Conservation (phyloP, 768 basidiomycete species). For the Tulasnella calospora region DNA sequence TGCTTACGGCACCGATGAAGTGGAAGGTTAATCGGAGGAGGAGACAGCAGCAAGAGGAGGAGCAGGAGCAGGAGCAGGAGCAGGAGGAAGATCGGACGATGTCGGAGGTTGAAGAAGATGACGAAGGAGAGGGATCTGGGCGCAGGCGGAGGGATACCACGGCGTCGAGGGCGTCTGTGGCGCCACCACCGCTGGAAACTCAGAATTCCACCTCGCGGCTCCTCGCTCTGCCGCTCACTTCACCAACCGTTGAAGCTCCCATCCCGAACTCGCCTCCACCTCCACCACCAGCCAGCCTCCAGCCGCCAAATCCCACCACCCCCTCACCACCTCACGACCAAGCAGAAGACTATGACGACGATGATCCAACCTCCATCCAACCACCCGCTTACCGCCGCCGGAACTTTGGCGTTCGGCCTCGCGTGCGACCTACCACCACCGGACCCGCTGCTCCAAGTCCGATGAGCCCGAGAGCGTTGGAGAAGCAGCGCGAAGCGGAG, state of each 20-base stretch:
- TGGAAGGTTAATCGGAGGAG: not conserved
- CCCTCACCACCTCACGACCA: not conserved
- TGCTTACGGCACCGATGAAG: not conserved
- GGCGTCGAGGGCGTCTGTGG: not conserved
- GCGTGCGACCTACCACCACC: not conserved
- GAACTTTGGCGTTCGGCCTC: not conserved
- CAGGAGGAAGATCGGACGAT: not conserved
- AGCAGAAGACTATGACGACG: not conserved
- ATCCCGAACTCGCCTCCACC: not conserved
- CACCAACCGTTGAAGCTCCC: not conserved
- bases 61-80: not conserved
- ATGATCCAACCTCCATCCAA: not conserved
- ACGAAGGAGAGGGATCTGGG: not conserved
- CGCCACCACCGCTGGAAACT: not conserved
- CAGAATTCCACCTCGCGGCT: not conserved
- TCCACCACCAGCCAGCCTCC: not conserved
- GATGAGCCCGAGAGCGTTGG: not conserved
- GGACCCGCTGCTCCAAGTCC: not conserved
- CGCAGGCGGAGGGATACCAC: not conserved
- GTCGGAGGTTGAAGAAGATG: not conserved
- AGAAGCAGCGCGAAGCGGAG: not conserved
- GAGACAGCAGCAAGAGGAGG: not conserved
- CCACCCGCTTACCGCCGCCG: constrained; percentile 17
- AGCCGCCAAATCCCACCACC: not conserved
- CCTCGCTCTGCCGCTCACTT: not conserved